Percentiles rank a stretch among this genome's conserved stretches.
Evolutionary conservation across 495 filamentous ascomycete species (phyloP).

Genomic region (Stereocaulon alpinum): DNA sequence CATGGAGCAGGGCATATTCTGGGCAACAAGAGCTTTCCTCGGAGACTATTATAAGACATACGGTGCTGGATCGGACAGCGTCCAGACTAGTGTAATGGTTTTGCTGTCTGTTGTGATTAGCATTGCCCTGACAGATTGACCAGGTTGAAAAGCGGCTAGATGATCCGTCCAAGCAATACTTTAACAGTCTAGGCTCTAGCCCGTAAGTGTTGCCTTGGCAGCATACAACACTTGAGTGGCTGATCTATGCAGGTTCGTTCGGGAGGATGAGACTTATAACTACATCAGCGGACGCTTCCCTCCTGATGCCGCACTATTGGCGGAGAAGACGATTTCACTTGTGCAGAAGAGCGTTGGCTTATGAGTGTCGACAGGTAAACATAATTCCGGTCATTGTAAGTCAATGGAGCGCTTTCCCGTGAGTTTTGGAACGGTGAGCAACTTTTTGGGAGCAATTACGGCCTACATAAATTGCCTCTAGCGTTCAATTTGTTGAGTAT

Average conservation of each 20-base stretch:
- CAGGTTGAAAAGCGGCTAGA: conserved; percentile 39
- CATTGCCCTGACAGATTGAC: background rate
- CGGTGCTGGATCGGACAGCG: conserved; percentile 39
- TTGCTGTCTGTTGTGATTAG: background rate
- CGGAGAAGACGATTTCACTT: conserved; percentile 37
- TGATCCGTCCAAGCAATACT: conserved; percentile 36
- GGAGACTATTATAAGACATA: conserved; percentile 49
- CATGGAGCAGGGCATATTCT: conserved; percentile 42
- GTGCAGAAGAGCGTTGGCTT: conserved; percentile 21
- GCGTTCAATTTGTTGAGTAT: too few species aligned
- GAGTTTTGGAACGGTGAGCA: background rate
- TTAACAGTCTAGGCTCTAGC: conserved; percentile 34
- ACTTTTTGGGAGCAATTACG: background rate
- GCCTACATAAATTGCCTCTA: background rate
- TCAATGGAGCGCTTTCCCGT: background rate
- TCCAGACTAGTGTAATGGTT: conserved; percentile 35
- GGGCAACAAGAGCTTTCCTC: conserved; percentile 39
- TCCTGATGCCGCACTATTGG: conserved; percentile 37
- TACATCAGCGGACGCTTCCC: conserved; percentile 44
- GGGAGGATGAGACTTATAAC: conserved; percentile 42
- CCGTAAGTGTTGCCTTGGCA: conserved; percentile 32
- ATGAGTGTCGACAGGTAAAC: background rate
- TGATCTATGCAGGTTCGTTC: conserved; percentile 33
- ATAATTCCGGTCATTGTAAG: background rate
- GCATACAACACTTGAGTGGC: background rate